Evolutionary conservation across 306 rosid genomes (phyloP).

Genomic region (Mimosa pudica): DNA sequence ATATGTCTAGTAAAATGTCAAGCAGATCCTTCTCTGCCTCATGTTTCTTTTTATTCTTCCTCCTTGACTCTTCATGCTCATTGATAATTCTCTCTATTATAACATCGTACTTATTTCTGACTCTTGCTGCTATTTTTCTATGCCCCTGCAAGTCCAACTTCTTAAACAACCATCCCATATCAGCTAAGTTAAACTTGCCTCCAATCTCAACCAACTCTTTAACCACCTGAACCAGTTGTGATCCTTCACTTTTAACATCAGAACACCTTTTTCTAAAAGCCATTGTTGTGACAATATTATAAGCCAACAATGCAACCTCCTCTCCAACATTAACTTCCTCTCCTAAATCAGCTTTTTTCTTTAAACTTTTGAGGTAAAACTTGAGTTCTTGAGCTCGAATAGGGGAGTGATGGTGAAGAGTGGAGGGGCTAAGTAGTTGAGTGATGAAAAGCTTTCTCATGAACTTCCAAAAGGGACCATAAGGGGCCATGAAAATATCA

Average conservation of each 20-base stretch:
- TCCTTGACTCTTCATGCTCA: constrained; percentile 48
- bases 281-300: constrained; percentile 39
- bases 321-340: constrained; percentile 40
- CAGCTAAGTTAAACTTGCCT: constrained; percentile 35
- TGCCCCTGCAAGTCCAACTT: constrained; percentile 50
- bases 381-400: constrained; percentile 37
- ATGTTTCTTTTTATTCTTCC: background rate
- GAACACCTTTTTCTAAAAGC: constrained; percentile 40
- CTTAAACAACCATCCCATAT: constrained; percentile 44
- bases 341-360: background rate
- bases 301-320: constrained; percentile 31
- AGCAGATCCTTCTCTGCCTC: constrained; percentile 33
- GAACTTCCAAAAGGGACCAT: constrained; percentile 58
- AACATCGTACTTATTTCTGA: constrained; percentile 39
- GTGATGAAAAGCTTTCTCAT: constrained; percentile 49
- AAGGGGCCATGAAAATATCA: constrained; percentile 44
- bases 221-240: constrained; percentile 28
- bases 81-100: constrained; percentile 45
- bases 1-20: constrained; percentile 47
- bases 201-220: constrained; percentile 31
- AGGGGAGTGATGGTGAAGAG: constrained; percentile 31
- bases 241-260: constrained; percentile 35
- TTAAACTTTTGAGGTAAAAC: background rate
- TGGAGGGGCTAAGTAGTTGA: constrained; percentile 45
- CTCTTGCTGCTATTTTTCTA: constrained; percentile 36